A percentile compares a stretch with the other conserved stretches of the same genome.
phyloP scores from a whole-genome alignment of 345 rosid species.

The Adansonia digitata region DNA sequence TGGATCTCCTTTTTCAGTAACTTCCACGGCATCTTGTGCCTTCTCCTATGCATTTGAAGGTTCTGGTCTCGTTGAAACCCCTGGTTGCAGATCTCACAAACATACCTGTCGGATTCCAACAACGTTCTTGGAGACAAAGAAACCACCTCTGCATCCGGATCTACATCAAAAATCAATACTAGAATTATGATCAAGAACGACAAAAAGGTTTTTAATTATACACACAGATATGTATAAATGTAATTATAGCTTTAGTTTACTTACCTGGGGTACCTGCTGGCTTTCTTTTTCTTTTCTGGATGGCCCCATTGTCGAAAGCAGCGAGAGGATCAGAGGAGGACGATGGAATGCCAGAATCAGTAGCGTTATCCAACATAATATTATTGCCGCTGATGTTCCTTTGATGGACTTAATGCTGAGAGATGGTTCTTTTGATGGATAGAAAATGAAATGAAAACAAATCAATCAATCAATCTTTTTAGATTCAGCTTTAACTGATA shows the following conservation, averaged over 20 bases:
- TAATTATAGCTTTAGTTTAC: background rate
- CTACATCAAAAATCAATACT: too few species aligned
- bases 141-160: constrained; percentile 92
- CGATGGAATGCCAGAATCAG: constrained; percentile 32
- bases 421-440: too few species aligned
- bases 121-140: constrained; percentile 69
- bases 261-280: constrained; percentile 91
- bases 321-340: constrained; percentile 47
- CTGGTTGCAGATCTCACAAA: constrained; percentile 90
- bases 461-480: constrained; percentile 16
- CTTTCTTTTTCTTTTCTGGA: constrained; percentile 67
- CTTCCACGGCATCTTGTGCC: constrained; percentile 91
- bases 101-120: constrained; percentile 72
- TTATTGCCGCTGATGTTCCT: too few species aligned
- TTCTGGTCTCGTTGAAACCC: constrained; percentile 89
- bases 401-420: too few species aligned
- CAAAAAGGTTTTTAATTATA: too few species aligned
- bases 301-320: constrained; percentile 49
- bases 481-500: constrained; percentile 51
- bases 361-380: constrained; percentile 36
- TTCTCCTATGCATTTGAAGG: constrained; percentile 81
- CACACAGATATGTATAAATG: too few species aligned
- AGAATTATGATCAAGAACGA: too few species aligned
- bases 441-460: constrained; percentile 3
- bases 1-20: constrained; percentile 62